Conservation (phyloP, 306 rosid species). For the Begonia loranthoides region DNA sequence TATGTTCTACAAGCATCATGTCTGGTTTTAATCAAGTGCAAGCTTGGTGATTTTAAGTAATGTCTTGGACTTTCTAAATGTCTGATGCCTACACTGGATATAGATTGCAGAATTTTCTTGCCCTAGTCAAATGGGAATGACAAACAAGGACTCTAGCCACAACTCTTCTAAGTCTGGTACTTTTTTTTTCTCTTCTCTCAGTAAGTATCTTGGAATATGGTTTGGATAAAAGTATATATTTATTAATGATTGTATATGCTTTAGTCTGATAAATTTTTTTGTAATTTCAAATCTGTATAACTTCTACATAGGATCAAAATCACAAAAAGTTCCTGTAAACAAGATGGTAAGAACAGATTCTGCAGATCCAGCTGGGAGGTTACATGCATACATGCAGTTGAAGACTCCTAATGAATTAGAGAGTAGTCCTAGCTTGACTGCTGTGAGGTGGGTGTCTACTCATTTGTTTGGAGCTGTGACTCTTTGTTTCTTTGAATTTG, state of each 20-base stretch:
- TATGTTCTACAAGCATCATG: no score
- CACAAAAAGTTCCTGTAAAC: conserved; percentile 64
- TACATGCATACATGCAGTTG: conserved; percentile 61
- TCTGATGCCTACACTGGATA: not conserved
- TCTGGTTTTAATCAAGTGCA: no score
- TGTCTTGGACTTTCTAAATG: no score
- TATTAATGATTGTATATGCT: no score
- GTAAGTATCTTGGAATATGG: no score
- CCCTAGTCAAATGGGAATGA: not conserved
- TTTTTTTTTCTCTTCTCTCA: no score
- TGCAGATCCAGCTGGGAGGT: conserved; percentile 79
- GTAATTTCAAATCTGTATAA: no score
- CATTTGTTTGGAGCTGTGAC: not conserved
- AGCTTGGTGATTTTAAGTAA: no score
- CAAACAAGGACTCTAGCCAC: conserved; percentile 4
- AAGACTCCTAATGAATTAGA: conserved; percentile 30
- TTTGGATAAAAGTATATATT: no score
- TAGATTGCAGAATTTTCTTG: conserved; percentile 13
- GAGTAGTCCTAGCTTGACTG: conserved; percentile 38
- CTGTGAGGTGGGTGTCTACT: conserved; percentile 49
- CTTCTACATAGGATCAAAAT: conserved; percentile 39
- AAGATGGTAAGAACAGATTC: conserved; percentile 91
- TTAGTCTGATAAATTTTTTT: no score
- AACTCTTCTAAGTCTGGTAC: conserved; percentile 8
- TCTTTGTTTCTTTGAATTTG: no score